These are phyloP conservation scores for Globisporangium cederbergense DNA, from an alignment of 352 stramenopile species.

Conservation along the genomic window DNA sequence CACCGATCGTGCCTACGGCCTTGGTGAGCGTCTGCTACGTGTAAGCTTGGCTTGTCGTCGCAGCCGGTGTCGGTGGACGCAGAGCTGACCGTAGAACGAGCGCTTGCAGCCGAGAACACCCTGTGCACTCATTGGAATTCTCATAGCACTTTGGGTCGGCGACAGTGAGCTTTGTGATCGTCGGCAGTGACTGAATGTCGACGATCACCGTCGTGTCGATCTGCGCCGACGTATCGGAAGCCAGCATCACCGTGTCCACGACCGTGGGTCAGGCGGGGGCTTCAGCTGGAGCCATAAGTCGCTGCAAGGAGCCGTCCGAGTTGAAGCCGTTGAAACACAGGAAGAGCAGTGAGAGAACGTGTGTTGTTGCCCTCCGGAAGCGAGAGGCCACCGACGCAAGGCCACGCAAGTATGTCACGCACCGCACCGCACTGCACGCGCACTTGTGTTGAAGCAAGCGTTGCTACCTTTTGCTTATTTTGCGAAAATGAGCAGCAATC, in stretches of 20 bases:
- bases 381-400: no score
- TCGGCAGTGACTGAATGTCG: constrained; percentile 49
- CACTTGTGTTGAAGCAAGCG: no score
- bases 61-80: constrained; percentile 8
- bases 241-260: constrained; percentile 29
- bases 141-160: constrained; percentile 65
- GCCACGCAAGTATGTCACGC: no score
- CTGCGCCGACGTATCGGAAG: constrained; percentile 28
- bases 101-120: constrained; percentile 57
- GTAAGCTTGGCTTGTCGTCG: not conserved
- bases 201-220: constrained; percentile 7
- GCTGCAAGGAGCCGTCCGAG: no score
- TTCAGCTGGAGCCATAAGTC: no score
- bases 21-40: constrained; percentile 5
- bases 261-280: constrained; percentile 21
- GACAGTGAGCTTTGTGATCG: constrained; percentile 28
- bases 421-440: no score
- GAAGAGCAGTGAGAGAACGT: no score
- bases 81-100: constrained; percentile 54
- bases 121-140: constrained; percentile 47
- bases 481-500: no score
- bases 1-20: constrained; percentile 19
- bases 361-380: no score
- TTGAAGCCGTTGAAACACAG: no score
- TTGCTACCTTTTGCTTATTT: no score